Percentiles rank a stretch among this genome's conserved stretches.
Conservation (phyloP, 352 stramenopile genomes). For the Phytopythium oedochilum region DNA sequence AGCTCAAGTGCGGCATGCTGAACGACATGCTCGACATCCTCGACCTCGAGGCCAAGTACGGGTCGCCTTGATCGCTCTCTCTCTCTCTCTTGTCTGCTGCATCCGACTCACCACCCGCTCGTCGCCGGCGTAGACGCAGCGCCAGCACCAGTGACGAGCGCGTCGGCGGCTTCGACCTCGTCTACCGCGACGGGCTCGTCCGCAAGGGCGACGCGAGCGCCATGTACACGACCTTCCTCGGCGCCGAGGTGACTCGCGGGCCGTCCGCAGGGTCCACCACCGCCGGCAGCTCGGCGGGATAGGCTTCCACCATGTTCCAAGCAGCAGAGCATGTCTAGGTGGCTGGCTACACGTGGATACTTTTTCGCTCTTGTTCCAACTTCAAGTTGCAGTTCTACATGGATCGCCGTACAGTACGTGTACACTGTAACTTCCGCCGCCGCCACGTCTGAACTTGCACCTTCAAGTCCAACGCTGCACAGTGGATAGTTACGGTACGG, state of each 20-base stretch:
- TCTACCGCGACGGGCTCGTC: conserved; percentile 60
- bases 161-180: conserved; percentile 74
- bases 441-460: neutral
- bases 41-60: conserved; percentile 85
- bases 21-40: conserved; percentile 94
- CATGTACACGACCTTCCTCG: conserved; percentile 72
- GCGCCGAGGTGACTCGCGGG: conserved; percentile 45
- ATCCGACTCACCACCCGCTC: neutral
- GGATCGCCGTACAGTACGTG: no score
- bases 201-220: conserved; percentile 55
- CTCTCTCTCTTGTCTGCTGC: no score
- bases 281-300: neutral
- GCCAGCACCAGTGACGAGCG: conserved; percentile 33
- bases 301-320: neutral
- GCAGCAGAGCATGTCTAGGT: no score
- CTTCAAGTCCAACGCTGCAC: neutral
- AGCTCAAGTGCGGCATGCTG: conserved; percentile 93
- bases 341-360: no score
- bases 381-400: neutral
- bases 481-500: no score
- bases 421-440: no score
- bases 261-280: neutral
- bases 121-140: conserved; percentile 11
- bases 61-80: neutral
- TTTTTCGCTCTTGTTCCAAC: neutral